Evolutionary conservation across 2,329 filamentous ascomycete species (phyloP).

Genomic region (Epichloe sylvatica): DNA sequence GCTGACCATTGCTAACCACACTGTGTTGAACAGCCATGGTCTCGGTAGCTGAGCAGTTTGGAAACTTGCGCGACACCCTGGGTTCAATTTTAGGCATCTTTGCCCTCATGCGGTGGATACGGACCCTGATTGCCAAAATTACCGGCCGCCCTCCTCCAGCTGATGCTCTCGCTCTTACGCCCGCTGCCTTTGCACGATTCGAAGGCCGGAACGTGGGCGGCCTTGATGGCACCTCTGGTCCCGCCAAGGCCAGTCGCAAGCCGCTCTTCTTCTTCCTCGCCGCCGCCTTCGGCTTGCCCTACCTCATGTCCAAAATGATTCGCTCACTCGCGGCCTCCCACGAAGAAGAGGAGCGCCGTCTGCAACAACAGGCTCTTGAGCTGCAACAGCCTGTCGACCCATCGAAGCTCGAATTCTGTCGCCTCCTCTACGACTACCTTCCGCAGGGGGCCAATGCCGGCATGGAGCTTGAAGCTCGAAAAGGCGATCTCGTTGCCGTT

Average conservation of each 20-base stretch:
- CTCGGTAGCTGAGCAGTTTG: constrained; percentile 92
- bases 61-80: constrained; percentile 81
- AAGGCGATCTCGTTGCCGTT: constrained; percentile 90
- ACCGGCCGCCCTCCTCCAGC: constrained; percentile 84
- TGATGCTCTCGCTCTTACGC: constrained; percentile 74
- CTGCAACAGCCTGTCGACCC: constrained; percentile 56
- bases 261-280: constrained; percentile 92
- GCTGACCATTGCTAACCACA: background rate
- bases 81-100: constrained; percentile 93
- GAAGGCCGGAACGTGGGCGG: constrained; percentile 43
- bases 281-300: constrained; percentile 88
- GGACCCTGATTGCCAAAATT: constrained; percentile 79
- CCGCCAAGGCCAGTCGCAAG: constrained; percentile 73
- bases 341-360: constrained; percentile 61
- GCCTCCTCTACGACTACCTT: constrained; percentile 84
- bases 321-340: constrained; percentile 67
- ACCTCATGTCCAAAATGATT: constrained; percentile 94
- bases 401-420: constrained; percentile 89
- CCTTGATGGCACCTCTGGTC: constrained; percentile 48
- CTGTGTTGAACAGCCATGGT: constrained; percentile 61
- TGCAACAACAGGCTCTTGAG: constrained; percentile 37
- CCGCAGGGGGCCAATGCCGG: constrained; percentile 51
- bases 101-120: constrained; percentile 87
- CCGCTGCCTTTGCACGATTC: constrained; percentile 81
- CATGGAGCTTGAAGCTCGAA: constrained; percentile 82